A percentile compares a stretch with the other conserved stretches of the same genome.
Conservation (phyloP, 805 yeast genomes). For the Pichia scutulata region DNA sequence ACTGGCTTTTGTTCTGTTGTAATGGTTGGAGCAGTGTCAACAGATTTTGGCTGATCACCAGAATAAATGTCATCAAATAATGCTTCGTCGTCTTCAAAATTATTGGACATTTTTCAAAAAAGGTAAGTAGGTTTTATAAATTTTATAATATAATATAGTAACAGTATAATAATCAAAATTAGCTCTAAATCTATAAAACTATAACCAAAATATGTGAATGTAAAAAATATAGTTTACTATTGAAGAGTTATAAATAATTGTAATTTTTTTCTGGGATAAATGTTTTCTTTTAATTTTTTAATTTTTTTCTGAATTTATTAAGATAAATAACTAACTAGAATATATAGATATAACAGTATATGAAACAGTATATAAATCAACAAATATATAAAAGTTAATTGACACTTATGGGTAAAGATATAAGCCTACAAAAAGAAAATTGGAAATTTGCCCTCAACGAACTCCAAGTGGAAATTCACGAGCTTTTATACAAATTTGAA, state of each 20-base stretch:
- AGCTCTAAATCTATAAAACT: slow-evolving; percentile 4
- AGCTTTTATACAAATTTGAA: neutral
- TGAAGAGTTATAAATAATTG: neutral
- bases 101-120: slow-evolving; percentile 38
- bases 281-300: neutral
- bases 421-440: neutral
- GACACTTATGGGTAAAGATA: neutral
- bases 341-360: neutral
- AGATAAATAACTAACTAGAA: neutral
- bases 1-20: slow-evolving; percentile 11
- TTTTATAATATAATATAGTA: neutral
- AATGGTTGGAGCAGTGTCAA: slow-evolving; percentile 12
- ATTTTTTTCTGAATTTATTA: neutral
- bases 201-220: slow-evolving; percentile 1
- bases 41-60: slow-evolving; percentile 22
- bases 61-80: slow-evolving; percentile 85
- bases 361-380: neutral
- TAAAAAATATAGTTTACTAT: slow-evolving; percentile 3
- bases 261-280: neutral
- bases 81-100: slow-evolving; percentile 85
- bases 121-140: neutral
- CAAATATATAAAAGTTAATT: neutral
- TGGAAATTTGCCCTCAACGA: neutral
- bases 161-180: neutral
- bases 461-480: neutral